A percentile compares a stretch with the other conserved stretches of the same genome.
Conservation (phyloP, 148 eudicot species). For the Persicaria tinctoria region DNA sequence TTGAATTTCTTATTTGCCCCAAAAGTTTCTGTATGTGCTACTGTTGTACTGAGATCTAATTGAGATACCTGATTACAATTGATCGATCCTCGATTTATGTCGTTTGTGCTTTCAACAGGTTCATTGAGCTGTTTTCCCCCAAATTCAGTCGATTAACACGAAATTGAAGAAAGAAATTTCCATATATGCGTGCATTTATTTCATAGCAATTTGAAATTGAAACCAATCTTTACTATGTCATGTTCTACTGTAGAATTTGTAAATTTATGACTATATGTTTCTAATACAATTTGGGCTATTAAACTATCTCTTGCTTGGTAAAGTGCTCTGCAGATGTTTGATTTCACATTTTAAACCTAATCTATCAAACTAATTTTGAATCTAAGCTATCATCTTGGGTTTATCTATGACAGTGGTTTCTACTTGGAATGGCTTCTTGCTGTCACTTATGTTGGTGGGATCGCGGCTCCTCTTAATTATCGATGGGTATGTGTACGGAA, state of each 20-base stretch:
- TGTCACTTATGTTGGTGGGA: slow-evolving; percentile 73
- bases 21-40: too few relatives aligned
- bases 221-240: background rate
- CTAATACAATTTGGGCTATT: background rate
- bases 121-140: background rate
- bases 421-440: slow-evolving; percentile 92
- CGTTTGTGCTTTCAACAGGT: slow-evolving; percentile 89
- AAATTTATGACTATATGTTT: too few relatives aligned
- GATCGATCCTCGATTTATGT: too few relatives aligned
- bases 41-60: too few relatives aligned
- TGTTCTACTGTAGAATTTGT: too few relatives aligned
- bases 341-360: too few relatives aligned
- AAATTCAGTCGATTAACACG: background rate
- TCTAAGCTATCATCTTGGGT: too few relatives aligned
- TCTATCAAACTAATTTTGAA: too few relatives aligned
- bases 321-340: too few relatives aligned
- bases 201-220: background rate
- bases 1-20: too few relatives aligned
- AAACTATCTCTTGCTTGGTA: too few relatives aligned
- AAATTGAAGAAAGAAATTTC: background rate
- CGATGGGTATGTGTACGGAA: slow-evolving; percentile 54
- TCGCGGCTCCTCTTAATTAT: slow-evolving; percentile 83
- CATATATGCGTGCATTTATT: background rate
- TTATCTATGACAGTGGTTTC: slow-evolving; percentile 42
- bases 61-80: too few relatives aligned